Percentiles rank a stretch among this genome's conserved stretches.
Conservation (phyloP, 1,284 basidiomycete species). For the Porogramme epimiltina region DNA sequence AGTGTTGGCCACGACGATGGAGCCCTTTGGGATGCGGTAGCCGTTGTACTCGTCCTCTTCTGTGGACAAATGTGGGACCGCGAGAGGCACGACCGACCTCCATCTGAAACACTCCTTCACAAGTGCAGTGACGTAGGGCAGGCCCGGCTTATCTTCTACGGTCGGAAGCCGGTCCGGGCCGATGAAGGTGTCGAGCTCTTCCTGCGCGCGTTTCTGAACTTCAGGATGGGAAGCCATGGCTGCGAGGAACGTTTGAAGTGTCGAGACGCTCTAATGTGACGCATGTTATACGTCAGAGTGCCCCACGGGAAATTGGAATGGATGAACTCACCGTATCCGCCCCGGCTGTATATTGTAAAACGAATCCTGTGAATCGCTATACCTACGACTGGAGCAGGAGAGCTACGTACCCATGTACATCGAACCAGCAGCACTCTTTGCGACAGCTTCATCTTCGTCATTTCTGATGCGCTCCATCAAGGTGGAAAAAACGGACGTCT, state of each 20-base stretch:
- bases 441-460: background rate
- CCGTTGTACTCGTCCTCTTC: conserved; percentile 23
- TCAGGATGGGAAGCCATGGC: conserved; percentile 38
- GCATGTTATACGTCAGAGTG: background rate
- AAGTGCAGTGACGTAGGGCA: conserved; percentile 24
- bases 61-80: background rate
- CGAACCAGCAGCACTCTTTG: background rate
- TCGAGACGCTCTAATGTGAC: conserved; percentile 20
- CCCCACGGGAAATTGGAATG: background rate
- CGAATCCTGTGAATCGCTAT: background rate
- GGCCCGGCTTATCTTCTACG: conserved; percentile 10
- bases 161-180: conserved; percentile 21
- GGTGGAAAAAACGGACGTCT: background rate
- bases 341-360: background rate
- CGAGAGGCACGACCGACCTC: conserved; percentile 18
- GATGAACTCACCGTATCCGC: background rate
- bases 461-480: background rate
- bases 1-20: conserved; percentile 15
- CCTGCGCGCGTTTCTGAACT: conserved; percentile 29
- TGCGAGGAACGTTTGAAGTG: conserved; percentile 33
- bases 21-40: conserved; percentile 25
- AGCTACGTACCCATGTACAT: background rate
- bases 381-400: background rate
- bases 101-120: conserved; percentile 26
- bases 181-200: conserved; percentile 31